phyloP scores from a whole-genome alignment of 2,329 filamentous ascomycete genomes.

The Neopestalotiopsis rosae region DNA sequence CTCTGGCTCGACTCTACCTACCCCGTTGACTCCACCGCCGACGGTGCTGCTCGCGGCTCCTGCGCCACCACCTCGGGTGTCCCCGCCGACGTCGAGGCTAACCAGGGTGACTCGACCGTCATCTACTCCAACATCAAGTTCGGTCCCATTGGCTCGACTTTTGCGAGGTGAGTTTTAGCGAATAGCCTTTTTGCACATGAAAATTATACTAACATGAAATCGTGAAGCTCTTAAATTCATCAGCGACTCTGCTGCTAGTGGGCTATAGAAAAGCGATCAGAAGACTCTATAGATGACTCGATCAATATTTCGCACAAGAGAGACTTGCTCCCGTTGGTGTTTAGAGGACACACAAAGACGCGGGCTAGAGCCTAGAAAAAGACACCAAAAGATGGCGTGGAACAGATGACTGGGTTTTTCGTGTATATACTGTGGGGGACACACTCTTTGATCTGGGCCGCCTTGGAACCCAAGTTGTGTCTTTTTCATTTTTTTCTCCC shows the following conservation, averaged over 20 bases:
- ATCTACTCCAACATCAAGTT: constrained; percentile 55
- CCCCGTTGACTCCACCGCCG: constrained; percentile 45
- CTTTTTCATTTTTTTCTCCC: neutral
- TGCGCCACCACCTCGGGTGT: constrained; percentile 51
- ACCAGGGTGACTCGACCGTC: constrained; percentile 44
- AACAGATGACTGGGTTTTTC: neutral
- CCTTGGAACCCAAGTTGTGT: neutral
- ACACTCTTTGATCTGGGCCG: neutral
- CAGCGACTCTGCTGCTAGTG: neutral
- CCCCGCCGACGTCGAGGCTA: constrained; percentile 47
- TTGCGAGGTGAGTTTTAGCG: constrained; percentile 18
- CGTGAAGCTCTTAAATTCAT: too few species aligned
- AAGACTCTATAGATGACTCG: neutral
- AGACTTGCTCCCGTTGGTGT: too few species aligned
- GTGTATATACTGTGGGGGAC: neutral
- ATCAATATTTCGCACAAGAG: too few species aligned
- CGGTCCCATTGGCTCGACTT: constrained; percentile 53
- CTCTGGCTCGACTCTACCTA: constrained; percentile 66
- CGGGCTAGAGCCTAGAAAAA: neutral
- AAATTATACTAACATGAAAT: neutral
- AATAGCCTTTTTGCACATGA: neutral
- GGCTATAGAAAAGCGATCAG: neutral
- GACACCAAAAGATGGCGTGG: neutral
- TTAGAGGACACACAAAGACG: neutral
- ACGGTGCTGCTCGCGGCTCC: constrained; percentile 52